Evolutionary conservation across 345 rosid species (phyloP).

Genomic region (Erucastrum elatum): DNA sequence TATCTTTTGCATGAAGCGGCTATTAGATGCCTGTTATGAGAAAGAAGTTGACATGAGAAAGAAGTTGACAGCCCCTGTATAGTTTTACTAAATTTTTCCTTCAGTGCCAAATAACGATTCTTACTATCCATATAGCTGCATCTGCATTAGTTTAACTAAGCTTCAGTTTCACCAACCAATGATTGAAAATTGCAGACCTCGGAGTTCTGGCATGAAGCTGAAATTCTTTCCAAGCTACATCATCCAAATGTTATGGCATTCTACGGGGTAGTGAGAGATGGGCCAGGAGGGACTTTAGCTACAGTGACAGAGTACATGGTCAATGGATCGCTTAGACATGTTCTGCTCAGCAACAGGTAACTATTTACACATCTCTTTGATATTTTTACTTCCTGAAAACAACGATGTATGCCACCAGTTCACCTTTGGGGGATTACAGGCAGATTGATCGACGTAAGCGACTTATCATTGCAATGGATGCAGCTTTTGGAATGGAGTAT

Average conservation of each 20-base stretch:
- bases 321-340: constrained; percentile 97
- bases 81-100: background rate
- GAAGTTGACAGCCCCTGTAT: constrained; percentile 9
- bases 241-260: constrained; percentile 99
- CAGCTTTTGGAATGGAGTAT: constrained; percentile 99
- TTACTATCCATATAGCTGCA: constrained; percentile 12
- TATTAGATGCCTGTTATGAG: constrained; percentile 19
- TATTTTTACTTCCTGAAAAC: constrained; percentile 8
- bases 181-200: constrained; percentile 53
- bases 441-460: constrained; percentile 90
- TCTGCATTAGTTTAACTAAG: constrained; percentile 8
- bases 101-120: constrained; percentile 1
- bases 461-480: constrained; percentile 98
- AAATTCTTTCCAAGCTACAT: constrained; percentile 96
- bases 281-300: constrained; percentile 93
- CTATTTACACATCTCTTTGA: constrained; percentile 6
- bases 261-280: constrained; percentile 97
- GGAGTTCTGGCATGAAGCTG: constrained; percentile 99
- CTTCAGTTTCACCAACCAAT: constrained; percentile 24
- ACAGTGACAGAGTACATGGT: constrained; percentile 99
- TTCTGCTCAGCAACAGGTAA: constrained; percentile 88
- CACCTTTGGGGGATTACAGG: constrained; percentile 47
- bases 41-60: constrained; percentile 13
- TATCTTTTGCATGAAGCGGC: constrained; percentile 11
- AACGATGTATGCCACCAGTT: background rate